A percentile compares a stretch with the other conserved stretches of the same genome.
Conservation (phyloP, 73 alveolate species). For the Paramecium tetraurelia region DNA sequence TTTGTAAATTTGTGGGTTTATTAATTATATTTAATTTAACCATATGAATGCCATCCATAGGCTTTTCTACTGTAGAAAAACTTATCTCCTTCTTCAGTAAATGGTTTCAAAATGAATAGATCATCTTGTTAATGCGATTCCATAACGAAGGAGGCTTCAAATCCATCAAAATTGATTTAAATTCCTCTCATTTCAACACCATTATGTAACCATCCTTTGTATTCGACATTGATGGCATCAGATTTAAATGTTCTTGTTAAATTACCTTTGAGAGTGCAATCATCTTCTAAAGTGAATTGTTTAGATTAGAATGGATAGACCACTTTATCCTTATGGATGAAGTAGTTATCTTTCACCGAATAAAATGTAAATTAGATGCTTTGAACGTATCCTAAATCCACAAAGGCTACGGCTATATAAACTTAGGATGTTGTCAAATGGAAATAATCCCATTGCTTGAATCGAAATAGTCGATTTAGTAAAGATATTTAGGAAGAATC, state of each 20-base stretch:
- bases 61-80: constrained; percentile 20
- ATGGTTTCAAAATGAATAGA: neutral
- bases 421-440: neutral
- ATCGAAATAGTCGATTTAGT: neutral
- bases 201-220: constrained; percentile 15
- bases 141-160: neutral
- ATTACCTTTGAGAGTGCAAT: neutral
- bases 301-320: neutral
- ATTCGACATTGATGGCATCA: neutral
- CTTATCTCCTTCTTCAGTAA: neutral
- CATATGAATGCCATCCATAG: constrained; percentile 17
- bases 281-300: neutral
- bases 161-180: neutral
- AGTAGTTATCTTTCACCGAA: neutral
- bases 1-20: neutral
- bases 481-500: neutral
- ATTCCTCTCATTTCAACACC: constrained; percentile 12
- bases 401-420: neutral
- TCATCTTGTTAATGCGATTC: constrained; percentile 1
- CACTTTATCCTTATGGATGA: neutral
- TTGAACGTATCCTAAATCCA: neutral
- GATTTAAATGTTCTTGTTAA: neutral
- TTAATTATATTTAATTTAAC: neutral
- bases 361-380: neutral
- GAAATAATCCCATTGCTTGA: neutral